A percentile compares a stretch with the other conserved stretches of the same genome.
phyloP scores from a whole-genome alignment of 2,329 filamentous ascomycete genomes.

The Metarhizium anisopliae region DNA sequence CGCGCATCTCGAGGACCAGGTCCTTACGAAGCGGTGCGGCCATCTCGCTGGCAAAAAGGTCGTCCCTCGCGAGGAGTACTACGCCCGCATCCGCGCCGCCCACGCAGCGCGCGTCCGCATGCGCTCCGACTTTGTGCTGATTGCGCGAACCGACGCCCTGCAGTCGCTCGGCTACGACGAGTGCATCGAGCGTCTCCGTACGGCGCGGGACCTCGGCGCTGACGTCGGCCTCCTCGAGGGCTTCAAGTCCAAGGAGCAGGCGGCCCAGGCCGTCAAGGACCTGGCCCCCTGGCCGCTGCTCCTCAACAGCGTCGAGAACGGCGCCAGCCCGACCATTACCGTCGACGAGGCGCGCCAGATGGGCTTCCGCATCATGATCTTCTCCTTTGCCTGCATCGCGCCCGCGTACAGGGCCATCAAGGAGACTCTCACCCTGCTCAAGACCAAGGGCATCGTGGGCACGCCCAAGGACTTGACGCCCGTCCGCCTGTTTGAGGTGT shows the following conservation, averaged over 20 bases:
- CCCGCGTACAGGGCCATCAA: conserved; percentile 36
- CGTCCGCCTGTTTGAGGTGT: conserved; percentile 39
- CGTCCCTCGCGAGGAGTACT: conserved; percentile 42
- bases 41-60: conserved; percentile 54
- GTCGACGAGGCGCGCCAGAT: conserved; percentile 43
- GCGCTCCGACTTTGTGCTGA: conserved; percentile 51
- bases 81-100: conserved; percentile 47
- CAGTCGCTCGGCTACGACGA: conserved; percentile 49
- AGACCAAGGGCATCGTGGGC: conserved; percentile 26
- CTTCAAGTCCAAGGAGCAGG: conserved; percentile 42
- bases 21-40: conserved; percentile 57
- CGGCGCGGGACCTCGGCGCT: conserved; percentile 44
- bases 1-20: conserved; percentile 55
- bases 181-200: conserved; percentile 39
- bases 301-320: conserved; percentile 49
- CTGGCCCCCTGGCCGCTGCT: conserved; percentile 41
- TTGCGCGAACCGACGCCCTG: conserved; percentile 55
- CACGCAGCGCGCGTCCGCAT: conserved; percentile 37
- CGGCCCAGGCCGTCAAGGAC: conserved; percentile 33
- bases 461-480: conserved; percentile 35
- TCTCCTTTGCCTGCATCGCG: conserved; percentile 30
- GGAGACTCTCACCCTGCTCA: conserved; percentile 29
- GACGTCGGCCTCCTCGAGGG: conserved; percentile 55
- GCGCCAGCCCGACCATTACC: conserved; percentile 44
- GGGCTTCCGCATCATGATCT: conserved; percentile 50